Percentiles rank a stretch among this genome's conserved stretches.
Evolutionary conservation across 2,329 filamentous ascomycete species (phyloP).

Genomic region (Camillea tinctor): DNA sequence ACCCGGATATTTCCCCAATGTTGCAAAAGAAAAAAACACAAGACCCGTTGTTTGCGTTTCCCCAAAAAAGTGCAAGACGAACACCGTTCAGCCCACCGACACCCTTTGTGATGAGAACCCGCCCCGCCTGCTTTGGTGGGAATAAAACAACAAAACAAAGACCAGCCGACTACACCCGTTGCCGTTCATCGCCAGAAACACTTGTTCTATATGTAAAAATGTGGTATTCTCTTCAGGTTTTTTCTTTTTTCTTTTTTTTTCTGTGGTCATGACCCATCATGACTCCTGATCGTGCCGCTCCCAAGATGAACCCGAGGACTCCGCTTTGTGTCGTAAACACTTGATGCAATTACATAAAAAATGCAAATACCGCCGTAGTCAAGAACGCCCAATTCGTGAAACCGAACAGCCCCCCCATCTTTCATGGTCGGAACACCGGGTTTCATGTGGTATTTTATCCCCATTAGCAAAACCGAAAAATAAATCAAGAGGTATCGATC

Average conservation of each 20-base stretch:
- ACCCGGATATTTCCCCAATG: conserved; percentile 20
- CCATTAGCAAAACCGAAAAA: conserved; percentile 32
- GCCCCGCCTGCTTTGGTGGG: conserved; percentile 29
- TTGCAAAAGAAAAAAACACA: too few relatives aligned
- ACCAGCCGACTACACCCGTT: conserved; percentile 24
- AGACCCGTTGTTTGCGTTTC: conserved; percentile 13
- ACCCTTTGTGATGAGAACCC: conserved; percentile 16
- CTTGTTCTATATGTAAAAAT: conserved; percentile 52
- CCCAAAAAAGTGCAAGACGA: conserved; percentile 12
- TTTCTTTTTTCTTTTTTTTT: conserved; percentile 33
- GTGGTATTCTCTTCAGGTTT: conserved; percentile 33
- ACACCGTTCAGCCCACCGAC: conserved; percentile 20
- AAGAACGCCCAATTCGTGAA: conserved; percentile 46
- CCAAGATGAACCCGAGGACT: conserved; percentile 42
- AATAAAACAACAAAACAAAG: conserved; percentile 35
- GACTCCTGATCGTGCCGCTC: conserved; percentile 45
- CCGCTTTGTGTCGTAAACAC: conserved; percentile 44
- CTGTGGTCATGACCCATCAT: conserved; percentile 51
- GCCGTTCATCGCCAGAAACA: conserved; percentile 37
- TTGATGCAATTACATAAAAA: conserved; percentile 47
- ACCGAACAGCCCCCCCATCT: conserved; percentile 42
- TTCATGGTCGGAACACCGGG: conserved; percentile 37
- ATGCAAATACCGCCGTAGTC: conserved; percentile 44
- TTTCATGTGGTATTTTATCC: conserved; percentile 25
- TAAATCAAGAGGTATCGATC: conserved; percentile 47